Conservation (phyloP, 495 filamentous ascomycete genomes). For the Tuber calosporum region DNA sequence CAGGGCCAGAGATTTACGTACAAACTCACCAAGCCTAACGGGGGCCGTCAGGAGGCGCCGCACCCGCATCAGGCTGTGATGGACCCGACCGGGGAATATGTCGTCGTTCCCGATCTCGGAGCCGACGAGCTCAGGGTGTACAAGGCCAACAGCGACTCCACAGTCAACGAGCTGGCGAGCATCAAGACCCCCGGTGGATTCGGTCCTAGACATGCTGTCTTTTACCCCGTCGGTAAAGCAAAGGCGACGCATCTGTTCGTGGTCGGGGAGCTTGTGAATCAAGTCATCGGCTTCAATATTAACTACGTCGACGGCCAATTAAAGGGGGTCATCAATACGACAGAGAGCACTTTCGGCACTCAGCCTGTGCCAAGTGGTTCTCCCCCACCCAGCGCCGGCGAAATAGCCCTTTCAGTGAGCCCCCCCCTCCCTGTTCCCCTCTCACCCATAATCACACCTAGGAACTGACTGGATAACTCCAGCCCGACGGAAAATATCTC, state of each 20-base stretch:
- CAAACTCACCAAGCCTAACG: constrained; percentile 47
- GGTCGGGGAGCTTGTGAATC: constrained; percentile 56
- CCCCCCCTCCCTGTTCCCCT: neutral
- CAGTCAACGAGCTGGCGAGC: constrained; percentile 43
- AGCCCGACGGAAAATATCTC: constrained; percentile 56
- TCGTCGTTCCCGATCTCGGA: constrained; percentile 65
- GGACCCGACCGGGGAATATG: constrained; percentile 60
- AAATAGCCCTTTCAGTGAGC: constrained; percentile 56
- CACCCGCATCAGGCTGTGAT: constrained; percentile 64
- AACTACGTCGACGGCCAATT: constrained; percentile 49
- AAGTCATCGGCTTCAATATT: constrained; percentile 54
- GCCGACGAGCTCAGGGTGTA: constrained; percentile 63
- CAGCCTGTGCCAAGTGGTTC: constrained; percentile 32
- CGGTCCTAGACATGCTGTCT: constrained; percentile 63
- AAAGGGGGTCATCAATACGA: constrained; percentile 46
- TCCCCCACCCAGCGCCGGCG: constrained; percentile 49
- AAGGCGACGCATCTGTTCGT: constrained; percentile 55
- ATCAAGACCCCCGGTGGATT: constrained; percentile 46
- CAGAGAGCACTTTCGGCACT: constrained; percentile 47
- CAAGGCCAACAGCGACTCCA: constrained; percentile 45
- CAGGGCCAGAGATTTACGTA: constrained; percentile 50
- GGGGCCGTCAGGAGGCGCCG: constrained; percentile 55
- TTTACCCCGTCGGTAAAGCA: constrained; percentile 46
- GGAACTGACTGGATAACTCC: constrained; percentile 10
- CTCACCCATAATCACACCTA: neutral